Conservation (phyloP, 2,329 filamentous ascomycete species). For the Moelleriella libera region DNA sequence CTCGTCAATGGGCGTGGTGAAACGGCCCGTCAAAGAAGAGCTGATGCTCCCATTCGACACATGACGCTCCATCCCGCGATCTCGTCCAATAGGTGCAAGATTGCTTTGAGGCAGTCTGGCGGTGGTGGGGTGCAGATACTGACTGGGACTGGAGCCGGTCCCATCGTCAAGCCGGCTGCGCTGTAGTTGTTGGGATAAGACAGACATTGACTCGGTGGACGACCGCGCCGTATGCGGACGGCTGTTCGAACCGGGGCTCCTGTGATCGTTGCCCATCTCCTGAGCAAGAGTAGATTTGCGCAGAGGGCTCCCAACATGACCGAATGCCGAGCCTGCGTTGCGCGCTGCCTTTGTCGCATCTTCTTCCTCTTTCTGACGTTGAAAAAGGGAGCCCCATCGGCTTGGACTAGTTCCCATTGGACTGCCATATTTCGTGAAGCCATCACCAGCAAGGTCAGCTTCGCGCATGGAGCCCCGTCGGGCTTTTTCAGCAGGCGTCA, state of each 20-base stretch:
- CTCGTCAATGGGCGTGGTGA: constrained; percentile 51
- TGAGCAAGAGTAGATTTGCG: constrained; percentile 48
- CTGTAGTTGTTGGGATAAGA: constrained; percentile 48
- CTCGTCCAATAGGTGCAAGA: constrained; percentile 23
- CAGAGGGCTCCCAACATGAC: constrained; percentile 51
- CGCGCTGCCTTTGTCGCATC: constrained; percentile 23
- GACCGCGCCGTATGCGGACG: constrained; percentile 24
- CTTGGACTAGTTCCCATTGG: constrained; percentile 44
- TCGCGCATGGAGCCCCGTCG: constrained; percentile 41
- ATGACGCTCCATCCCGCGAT: constrained; percentile 38
- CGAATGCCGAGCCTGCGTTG: constrained; percentile 38
- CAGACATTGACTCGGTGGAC: constrained; percentile 39
- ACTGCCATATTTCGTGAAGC: constrained; percentile 45
- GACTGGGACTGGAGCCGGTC: constrained; percentile 26
- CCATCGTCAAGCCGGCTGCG: constrained; percentile 38
- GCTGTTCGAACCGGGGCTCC: constrained; percentile 20
- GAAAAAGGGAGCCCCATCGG: constrained; percentile 46
- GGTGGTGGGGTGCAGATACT: constrained; percentile 35
- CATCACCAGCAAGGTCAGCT: constrained; percentile 34
- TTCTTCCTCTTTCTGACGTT: constrained; percentile 46
- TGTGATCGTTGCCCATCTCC: constrained; percentile 27
- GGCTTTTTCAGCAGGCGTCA: constrained; percentile 55
- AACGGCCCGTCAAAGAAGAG: constrained; percentile 38
- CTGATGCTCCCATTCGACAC: constrained; percentile 45
- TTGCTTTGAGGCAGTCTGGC: constrained; percentile 24